Percentiles rank a stretch among this genome's conserved stretches.
Evolutionary conservation across 768 basidiomycete genomes (phyloP).

Genomic region (Megacollybia marginata): DNA sequence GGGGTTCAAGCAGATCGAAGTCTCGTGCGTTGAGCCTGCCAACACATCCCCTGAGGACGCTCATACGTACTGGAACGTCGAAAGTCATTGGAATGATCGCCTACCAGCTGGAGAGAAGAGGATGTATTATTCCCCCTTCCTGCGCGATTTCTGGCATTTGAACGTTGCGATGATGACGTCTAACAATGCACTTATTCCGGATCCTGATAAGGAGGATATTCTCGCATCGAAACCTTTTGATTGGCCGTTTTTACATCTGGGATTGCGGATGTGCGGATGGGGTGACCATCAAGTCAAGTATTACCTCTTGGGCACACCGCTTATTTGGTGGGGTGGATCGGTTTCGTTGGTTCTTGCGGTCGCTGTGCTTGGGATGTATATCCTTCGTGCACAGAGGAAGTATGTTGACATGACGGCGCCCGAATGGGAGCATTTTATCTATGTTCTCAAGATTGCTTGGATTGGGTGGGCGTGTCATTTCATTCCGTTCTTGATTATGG

Average conservation of each 20-base stretch:
- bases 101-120: conserved; percentile 77
- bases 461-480: conserved; percentile 92
- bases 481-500: conserved; percentile 98
- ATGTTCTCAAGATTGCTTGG: conserved; percentile 86
- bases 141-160: conserved; percentile 96
- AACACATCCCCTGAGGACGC: conserved; percentile 51
- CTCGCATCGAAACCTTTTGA: conserved; percentile 88
- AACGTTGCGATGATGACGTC: conserved; percentile 99
- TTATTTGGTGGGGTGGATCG: conserved; percentile 85
- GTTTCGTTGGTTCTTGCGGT: conserved; percentile 54
- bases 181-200: conserved; percentile 95
- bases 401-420: conserved; percentile 83
- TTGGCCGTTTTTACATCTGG: conserved; percentile 89
- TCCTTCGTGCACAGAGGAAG: conserved; percentile 80
- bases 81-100: conserved; percentile 94
- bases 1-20: conserved; percentile 99
- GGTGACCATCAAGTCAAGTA: conserved; percentile 82
- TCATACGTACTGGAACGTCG: conserved; percentile 98
- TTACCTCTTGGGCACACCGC: conserved; percentile 87
- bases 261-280: conserved; percentile 98
- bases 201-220: conserved; percentile 98
- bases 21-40: conserved; percentile 87
- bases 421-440: conserved; percentile 93
- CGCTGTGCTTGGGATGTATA: conserved; percentile 53
- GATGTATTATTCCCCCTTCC: conserved; percentile 84